These are phyloP conservation scores for Curvularia sp. DNA, from an alignment of 2,329 filamentous ascomycete genomes.

Conservation along the genomic window DNA sequence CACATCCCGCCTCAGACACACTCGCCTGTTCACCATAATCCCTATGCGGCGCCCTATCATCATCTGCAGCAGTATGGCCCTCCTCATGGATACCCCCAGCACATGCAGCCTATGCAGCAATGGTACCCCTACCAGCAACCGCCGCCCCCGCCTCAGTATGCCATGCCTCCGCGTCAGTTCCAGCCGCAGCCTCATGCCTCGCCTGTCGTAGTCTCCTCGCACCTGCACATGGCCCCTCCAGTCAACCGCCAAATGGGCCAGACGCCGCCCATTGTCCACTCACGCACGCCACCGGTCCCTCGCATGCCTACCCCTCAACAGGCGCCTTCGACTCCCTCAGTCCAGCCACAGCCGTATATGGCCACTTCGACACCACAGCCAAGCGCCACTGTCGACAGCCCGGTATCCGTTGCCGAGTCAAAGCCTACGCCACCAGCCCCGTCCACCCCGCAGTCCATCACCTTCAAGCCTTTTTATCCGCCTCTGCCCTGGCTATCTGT, in stretches of 20 bases:
- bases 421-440: constrained; percentile 25
- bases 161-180: constrained; percentile 49
- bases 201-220: constrained; percentile 56
- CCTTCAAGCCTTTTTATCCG: constrained; percentile 58
- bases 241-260: constrained; percentile 49
- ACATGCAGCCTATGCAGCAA: constrained; percentile 49
- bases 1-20: constrained; percentile 30
- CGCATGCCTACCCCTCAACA: constrained; percentile 42
- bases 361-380: constrained; percentile 45
- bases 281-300: constrained; percentile 44
- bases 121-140: constrained; percentile 52
- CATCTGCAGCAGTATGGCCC: constrained; percentile 51
- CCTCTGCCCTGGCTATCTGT: constrained; percentile 67
- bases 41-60: constrained; percentile 46
- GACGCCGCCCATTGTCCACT: constrained; percentile 48
- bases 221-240: constrained; percentile 53
- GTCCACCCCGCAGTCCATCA: constrained; percentile 33
- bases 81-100: constrained; percentile 50
- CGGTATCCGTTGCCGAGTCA: constrained; percentile 29
- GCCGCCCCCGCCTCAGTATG: constrained; percentile 43
- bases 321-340: constrained; percentile 46
- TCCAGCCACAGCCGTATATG: constrained; percentile 43
- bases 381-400: constrained; percentile 39
- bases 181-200: constrained; percentile 50
- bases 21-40: constrained; percentile 29